phyloP scores from a whole-genome alignment of 495 filamentous ascomycete genomes.

The Penicillium goetzii region DNA sequence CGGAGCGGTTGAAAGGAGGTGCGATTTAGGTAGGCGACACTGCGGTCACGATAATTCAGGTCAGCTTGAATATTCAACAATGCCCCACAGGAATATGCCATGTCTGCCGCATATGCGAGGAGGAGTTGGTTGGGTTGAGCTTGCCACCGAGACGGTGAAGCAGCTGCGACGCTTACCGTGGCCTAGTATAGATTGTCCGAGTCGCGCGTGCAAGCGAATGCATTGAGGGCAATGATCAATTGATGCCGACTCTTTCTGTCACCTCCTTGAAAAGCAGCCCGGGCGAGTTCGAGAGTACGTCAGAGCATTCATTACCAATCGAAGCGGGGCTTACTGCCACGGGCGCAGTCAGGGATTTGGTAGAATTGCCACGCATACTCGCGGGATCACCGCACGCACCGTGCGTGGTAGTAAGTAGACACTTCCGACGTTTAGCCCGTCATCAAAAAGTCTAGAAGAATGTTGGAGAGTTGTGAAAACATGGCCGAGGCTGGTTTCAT shows the following conservation, averaged over 20 bases:
- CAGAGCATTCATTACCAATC: neutral
- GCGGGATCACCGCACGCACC: neutral
- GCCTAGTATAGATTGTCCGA: neutral
- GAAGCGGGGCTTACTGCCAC: constrained; percentile 9
- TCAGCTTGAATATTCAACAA: constrained; percentile 8
- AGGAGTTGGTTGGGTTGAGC: neutral
- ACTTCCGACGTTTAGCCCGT: neutral
- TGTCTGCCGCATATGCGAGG: neutral
- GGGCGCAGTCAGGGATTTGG: neutral
- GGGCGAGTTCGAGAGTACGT: neutral
- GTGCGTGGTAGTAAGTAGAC: constrained; percentile 6
- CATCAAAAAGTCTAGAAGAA: neutral
- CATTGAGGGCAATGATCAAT: constrained; percentile 9
- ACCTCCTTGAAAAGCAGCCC: neutral
- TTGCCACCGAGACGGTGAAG: constrained; percentile 18
- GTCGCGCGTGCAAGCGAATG: neutral
- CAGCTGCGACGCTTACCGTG: constrained; percentile 13
- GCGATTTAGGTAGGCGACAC: constrained; percentile 1
- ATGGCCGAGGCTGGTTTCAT: neutral
- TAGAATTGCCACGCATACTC: neutral
- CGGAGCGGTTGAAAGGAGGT: constrained; percentile 6
- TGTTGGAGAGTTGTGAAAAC: neutral
- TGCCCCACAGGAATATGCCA: neutral
- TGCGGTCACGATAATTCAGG: constrained; percentile 12
- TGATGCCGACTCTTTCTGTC: neutral